Evolutionary conservation across 169 alveolate genomes (phyloP), one percentile per base, ranked within the genome.

Genomic region (Eimeria necatrix): DNA sequence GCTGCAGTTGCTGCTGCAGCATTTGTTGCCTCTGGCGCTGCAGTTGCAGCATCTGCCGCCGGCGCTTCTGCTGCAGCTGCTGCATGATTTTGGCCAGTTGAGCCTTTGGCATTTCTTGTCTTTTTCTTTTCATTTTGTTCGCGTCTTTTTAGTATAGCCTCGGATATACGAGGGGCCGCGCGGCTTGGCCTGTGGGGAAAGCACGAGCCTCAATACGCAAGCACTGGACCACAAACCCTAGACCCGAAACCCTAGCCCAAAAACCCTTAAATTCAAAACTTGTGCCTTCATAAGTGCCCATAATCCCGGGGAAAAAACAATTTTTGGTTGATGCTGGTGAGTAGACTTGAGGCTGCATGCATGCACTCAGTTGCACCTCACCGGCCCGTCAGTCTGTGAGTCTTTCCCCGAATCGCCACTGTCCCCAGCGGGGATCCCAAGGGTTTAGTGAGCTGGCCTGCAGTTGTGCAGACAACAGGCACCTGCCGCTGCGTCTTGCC

Each of bases 371-470:
- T 16, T 12, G 26, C 59, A 22, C 16, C 53, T 73, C 53, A 73
- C 84, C 49, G 9, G 0, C 59, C 84, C 22, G n/a, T 12, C 18
- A 73, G 59, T 8, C 10, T 26, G 49, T 32, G 6, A 12, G 18
- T 10, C n/a, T 46, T 20, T 51, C 53, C 56, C 24, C 20, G 22
- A 22, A 73, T 32, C 7, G 10, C 9, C 8, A 73, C 84, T 22
- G 84, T 73, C 53, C 84, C 84, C 24, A 73, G 53, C 9, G 84
- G 84, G 10, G 84, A 26, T 20, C 53, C 84, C 53, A 0, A 12
- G 10, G 49, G 84, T 41, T 73, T 68, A 24, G n/a, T 7, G 78
- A 68, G 46, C 14, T 68, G 12, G n/a, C 78, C n/a, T 12, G 78
- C 78, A 16, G n/a, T 20, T 41, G 84, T 51, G n/a, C 53, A 73